Evolutionary conservation across 257 asterid species (phyloP).

Genomic region (Solanum chiquidenum): DNA sequence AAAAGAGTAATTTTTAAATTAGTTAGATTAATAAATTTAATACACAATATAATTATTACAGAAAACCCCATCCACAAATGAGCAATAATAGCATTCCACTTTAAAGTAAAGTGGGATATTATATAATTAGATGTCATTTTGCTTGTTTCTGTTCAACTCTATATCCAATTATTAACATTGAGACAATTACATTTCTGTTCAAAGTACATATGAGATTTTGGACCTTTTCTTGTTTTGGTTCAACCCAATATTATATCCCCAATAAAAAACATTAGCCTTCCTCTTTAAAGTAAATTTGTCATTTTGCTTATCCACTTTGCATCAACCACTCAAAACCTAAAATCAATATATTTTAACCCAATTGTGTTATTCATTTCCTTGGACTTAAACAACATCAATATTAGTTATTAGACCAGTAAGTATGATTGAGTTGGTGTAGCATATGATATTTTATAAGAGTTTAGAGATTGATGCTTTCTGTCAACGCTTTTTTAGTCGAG

Average conservation of each 20-base stretch:
- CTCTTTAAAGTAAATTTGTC: not conserved
- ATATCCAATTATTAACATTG: not conserved
- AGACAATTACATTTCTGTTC: not conserved
- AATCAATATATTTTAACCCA: not conserved
- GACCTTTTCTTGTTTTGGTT: not conserved
- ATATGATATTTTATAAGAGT: not conserved
- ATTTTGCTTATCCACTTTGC: not conserved
- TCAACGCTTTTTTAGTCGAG: not conserved
- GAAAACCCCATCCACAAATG: not conserved
- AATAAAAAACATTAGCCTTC: not conserved
- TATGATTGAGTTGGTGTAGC: not conserved
- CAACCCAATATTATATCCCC: not conserved
- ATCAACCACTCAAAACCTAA: not conserved
- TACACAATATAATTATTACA: not conserved
- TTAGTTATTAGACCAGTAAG: not conserved
- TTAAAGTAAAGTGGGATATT: not conserved
- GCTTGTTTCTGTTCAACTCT: not conserved
- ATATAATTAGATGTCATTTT: not conserved
- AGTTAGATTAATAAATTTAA: not conserved
- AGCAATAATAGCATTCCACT: not conserved
- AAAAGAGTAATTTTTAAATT: not conserved
- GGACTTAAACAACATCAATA: not conserved
- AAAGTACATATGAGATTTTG: not conserved
- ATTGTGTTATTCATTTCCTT: not conserved
- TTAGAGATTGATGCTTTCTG: not conserved